phyloP scores from a whole-genome alignment of 2,329 filamentous ascomycete genomes.

The Piedraia hortae region DNA sequence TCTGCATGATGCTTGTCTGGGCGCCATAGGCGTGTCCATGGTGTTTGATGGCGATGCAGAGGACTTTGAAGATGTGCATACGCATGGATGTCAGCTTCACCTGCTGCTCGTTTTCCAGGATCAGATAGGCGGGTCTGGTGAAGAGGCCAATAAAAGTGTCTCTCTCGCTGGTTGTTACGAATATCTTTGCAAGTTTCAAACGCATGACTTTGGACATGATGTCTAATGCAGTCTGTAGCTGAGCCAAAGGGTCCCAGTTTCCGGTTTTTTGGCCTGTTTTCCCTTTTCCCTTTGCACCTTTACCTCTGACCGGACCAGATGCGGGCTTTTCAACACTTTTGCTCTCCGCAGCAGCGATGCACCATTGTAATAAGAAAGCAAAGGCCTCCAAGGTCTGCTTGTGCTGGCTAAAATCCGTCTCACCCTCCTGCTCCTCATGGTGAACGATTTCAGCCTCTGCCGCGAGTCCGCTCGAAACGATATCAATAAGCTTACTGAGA shows the following conservation, averaged over 20 bases:
- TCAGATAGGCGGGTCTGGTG: constrained; percentile 74
- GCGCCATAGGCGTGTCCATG: constrained; percentile 91
- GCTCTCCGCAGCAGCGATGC: constrained; percentile 74
- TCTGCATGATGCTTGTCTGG: constrained; percentile 94
- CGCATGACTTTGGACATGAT: constrained; percentile 91
- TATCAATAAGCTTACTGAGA: constrained; percentile 71
- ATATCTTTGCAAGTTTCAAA: constrained; percentile 74
- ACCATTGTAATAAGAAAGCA: constrained; percentile 84
- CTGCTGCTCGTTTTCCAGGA: constrained; percentile 79
- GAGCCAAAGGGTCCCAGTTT: constrained; percentile 65
- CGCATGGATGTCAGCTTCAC: constrained; percentile 70
- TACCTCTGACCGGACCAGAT: constrained; percentile 40
- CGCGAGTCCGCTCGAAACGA: constrained; percentile 46
- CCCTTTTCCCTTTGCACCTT: constrained; percentile 44
- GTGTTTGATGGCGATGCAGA: constrained; percentile 91
- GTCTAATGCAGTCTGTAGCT: constrained; percentile 70
- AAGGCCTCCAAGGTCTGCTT: constrained; percentile 84
- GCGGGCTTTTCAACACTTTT: constrained; percentile 62
- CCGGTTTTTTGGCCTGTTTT: constrained; percentile 35
- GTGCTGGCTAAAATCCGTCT: constrained; percentile 38
- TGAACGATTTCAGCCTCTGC: constrained; percentile 66
- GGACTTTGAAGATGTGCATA: constrained; percentile 91
- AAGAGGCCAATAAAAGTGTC: constrained; percentile 86
- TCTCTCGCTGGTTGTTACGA: constrained; percentile 82
- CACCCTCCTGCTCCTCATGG: constrained; percentile 67